Percentiles rank a stretch among this genome's conserved stretches.
Evolutionary conservation across 2,329 filamentous ascomycete genomes (phyloP).

Genomic region (Cladosporium velox): DNA sequence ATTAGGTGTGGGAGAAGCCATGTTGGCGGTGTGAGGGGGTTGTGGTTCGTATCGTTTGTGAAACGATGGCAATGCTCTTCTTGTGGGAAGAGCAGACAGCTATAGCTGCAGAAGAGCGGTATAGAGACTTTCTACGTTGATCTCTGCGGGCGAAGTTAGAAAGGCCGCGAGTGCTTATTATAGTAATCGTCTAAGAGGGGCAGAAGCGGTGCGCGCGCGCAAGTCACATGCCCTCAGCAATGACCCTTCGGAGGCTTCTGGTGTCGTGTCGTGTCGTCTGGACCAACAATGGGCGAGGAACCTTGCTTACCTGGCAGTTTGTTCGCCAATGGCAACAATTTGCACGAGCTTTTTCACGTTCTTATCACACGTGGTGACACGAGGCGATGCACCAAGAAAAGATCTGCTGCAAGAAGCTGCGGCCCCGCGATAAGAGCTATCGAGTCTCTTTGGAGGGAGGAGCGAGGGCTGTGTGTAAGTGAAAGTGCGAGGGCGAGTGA

Average conservation of each 20-base stretch:
- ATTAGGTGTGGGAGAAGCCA: constrained; percentile 19
- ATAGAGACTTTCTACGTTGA: not conserved
- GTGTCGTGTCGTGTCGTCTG: not conserved
- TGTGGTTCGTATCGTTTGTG: not conserved
- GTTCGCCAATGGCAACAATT: not conserved
- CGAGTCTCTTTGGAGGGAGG: not conserved
- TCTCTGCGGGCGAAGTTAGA: constrained; percentile 4
- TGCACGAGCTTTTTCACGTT: constrained; percentile 6
- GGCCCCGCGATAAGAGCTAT: constrained; percentile 7
- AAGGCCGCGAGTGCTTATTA: constrained; percentile 8
- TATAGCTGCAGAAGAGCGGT: constrained; percentile 7
- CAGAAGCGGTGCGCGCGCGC: not conserved
- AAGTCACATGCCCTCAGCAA: constrained; percentile 1
- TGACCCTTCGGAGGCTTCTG: not conserved
- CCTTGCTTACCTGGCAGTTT: constrained; percentile 17
- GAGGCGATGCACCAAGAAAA: constrained; percentile 14
- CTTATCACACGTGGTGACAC: constrained; percentile 19
- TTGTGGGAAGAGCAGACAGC: not conserved
- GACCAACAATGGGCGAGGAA: not conserved
- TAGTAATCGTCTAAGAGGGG: constrained; percentile 1
- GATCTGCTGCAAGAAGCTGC: not conserved
- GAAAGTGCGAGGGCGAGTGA: not conserved
- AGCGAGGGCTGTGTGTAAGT: not conserved
- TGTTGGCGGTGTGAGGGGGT: constrained; percentile 10
- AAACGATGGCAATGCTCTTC: not conserved